These are phyloP conservation scores for Favolaschia claudopus DNA, from an alignment of 768 basidiomycete species.

Conservation along the genomic window DNA sequence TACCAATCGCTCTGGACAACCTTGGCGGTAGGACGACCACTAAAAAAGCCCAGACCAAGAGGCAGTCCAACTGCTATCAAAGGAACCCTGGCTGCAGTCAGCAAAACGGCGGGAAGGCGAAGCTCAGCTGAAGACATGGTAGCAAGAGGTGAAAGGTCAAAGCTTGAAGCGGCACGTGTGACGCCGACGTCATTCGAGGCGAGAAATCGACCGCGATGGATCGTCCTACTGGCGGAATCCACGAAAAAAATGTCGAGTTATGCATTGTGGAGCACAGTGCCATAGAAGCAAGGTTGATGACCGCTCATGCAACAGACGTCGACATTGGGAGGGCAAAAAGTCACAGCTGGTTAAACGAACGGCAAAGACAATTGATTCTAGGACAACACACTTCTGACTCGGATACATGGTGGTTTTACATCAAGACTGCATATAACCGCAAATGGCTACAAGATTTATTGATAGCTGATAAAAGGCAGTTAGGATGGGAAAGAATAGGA, in stretches of 20 bases:
- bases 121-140: constrained; percentile 41
- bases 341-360: too few relatives aligned
- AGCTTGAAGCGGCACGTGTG: constrained; percentile 1
- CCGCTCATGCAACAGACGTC: too few relatives aligned
- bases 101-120: constrained; percentile 56
- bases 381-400: too few relatives aligned
- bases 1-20: constrained; percentile 64
- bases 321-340: too few relatives aligned
- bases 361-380: too few relatives aligned
- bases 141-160: background rate
- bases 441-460: too few relatives aligned
- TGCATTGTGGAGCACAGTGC: too few relatives aligned
- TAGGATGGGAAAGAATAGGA: background rate
- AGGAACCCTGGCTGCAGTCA: constrained; percentile 63
- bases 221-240: background rate
- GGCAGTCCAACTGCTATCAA: constrained; percentile 65
- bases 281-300: too few relatives aligned
- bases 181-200: constrained; percentile 13
- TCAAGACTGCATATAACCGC: too few relatives aligned
- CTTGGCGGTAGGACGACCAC: constrained; percentile 55
- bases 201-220: constrained; percentile 9
- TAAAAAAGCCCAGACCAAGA: constrained; percentile 60
- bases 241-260: background rate
- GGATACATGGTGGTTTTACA: too few relatives aligned
- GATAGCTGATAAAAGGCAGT: background rate